These are phyloP conservation scores for Stephania japonica DNA, from an alignment of 164 flowering plant genomes.

Conservation along the genomic window DNA sequence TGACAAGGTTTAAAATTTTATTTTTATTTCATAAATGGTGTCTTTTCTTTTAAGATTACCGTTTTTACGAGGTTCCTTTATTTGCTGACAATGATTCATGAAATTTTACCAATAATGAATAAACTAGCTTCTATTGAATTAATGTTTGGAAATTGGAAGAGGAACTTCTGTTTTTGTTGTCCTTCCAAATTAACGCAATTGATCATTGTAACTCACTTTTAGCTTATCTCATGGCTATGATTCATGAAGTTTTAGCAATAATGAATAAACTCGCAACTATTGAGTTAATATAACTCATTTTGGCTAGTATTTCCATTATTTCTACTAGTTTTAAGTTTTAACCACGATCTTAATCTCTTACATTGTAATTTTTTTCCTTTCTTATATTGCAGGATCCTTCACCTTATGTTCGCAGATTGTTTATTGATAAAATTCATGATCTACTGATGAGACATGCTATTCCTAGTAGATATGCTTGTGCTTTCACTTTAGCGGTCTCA, in stretches of 20 bases:
- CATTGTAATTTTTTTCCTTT: background rate
- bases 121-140: background rate
- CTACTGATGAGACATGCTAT: slow-evolving; percentile 51
- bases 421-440: slow-evolving; percentile 57
- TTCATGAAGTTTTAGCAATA: too few species aligned
- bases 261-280: too few species aligned
- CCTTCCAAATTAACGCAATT: background rate
- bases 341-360: background rate
- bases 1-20: background rate
- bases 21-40: background rate
- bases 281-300: background rate
- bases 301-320: background rate
- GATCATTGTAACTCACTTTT: background rate
- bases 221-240: background rate
- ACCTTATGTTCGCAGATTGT: slow-evolving; percentile 35
- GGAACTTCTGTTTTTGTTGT: background rate
- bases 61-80: background rate
- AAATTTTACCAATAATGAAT: background rate
- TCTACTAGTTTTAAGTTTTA: background rate
- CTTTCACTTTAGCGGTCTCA: slow-evolving; percentile 61
- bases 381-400: slow-evolving; percentile 52
- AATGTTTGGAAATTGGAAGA: background rate
- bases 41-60: background rate
- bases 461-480: slow-evolving; percentile 82
- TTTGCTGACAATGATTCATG: background rate